Conservation (phyloP, 139 green algal genomes). For the Micractinium conductrix region DNA sequence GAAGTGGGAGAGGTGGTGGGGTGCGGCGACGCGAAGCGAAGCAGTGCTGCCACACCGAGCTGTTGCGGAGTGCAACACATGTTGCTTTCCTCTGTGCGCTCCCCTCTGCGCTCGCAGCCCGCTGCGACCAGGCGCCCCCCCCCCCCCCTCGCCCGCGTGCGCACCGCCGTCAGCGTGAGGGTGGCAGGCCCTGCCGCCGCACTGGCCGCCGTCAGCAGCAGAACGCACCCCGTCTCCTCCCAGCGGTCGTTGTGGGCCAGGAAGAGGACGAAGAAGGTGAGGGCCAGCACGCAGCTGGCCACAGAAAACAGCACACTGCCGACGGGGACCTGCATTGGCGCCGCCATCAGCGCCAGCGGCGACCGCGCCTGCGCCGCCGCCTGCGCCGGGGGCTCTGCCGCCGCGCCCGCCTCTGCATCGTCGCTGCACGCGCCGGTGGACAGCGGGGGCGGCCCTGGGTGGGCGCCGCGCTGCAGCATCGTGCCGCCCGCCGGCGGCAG, state of each 20-base stretch:
- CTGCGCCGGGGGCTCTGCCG: neutral
- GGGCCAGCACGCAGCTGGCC: neutral
- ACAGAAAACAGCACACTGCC: neutral
- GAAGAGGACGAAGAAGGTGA: constrained; percentile 10
- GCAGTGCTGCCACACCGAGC: too few species aligned
- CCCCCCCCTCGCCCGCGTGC: neutral
- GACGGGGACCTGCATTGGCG: neutral
- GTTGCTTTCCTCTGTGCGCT: neutral
- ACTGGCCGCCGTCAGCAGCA: neutral
- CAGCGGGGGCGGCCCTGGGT: neutral
- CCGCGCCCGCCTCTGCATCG: neutral
- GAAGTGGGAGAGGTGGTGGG: too few species aligned
- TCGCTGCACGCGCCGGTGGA: neutral
- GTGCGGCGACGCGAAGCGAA: too few species aligned
- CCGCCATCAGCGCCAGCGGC: neutral
- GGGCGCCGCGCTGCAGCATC: neutral
- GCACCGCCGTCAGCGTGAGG: neutral
- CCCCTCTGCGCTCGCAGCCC: too few species aligned
- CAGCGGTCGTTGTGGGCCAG: neutral
- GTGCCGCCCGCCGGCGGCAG: neutral
- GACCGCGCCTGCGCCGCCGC: neutral
- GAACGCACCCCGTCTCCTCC: neutral
- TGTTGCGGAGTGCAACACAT: too few species aligned
- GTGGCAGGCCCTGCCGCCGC: neutral
- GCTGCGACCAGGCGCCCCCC: neutral